Percentiles rank a stretch among this genome's conserved stretches.
Evolutionary conservation across 345 rosid species (phyloP).

Genomic region (Lenwebbia sp.): DNA sequence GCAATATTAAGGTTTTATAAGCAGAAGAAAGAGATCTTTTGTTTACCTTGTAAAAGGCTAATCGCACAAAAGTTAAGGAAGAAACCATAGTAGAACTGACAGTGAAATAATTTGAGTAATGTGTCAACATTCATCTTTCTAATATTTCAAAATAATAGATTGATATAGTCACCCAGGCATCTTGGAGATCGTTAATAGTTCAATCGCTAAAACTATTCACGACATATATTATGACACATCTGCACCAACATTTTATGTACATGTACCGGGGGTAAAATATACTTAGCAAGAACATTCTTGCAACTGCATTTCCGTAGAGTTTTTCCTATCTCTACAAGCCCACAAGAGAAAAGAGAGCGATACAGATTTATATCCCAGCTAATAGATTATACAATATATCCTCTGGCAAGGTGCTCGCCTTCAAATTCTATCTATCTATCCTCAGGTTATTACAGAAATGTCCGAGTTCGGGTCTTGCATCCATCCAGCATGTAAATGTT

Average conservation of each 20-base stretch:
- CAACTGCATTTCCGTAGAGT: too few relatives aligned
- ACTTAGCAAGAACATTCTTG: too few relatives aligned
- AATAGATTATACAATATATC: background rate
- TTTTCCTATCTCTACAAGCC: background rate
- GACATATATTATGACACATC: too few relatives aligned
- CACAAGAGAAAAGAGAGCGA: background rate
- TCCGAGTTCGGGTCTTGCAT: constrained; percentile 79
- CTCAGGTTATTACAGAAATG: constrained; percentile 77
- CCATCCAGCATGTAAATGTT: constrained; percentile 67
- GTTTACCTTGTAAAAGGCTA: too few relatives aligned
- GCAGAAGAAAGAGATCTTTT: too few relatives aligned
- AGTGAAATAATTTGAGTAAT: background rate
- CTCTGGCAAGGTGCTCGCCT: background rate
- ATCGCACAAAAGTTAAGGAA: too few relatives aligned
- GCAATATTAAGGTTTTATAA: too few relatives aligned
- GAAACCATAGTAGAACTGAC: background rate
- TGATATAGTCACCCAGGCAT: too few relatives aligned
- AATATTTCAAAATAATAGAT: background rate
- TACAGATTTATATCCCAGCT: background rate
- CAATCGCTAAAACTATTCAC: too few relatives aligned
- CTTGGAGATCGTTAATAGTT: too few relatives aligned
- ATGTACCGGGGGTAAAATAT: too few relatives aligned
- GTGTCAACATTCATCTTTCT: background rate
- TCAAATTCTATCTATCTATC: constrained; percentile 41
- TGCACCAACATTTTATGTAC: too few relatives aligned